These are phyloP conservation scores for Dictyostelium intermedium DNA, from an alignment of 78 protist species.

Conservation along the genomic window DNA sequence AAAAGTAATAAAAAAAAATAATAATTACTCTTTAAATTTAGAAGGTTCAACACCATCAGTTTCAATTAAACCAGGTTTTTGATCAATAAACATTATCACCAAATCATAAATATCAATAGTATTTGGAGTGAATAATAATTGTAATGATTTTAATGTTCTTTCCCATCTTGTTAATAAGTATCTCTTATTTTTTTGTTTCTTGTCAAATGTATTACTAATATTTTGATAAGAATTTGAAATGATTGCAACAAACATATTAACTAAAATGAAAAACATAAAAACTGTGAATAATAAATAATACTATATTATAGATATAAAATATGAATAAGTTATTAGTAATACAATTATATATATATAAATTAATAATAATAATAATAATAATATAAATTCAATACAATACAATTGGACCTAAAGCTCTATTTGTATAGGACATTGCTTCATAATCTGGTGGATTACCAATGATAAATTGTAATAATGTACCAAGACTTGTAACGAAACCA, in stretches of 20 bases:
- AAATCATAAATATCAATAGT: constrained; percentile 2
- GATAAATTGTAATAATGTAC: constrained; percentile 58
- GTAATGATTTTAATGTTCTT: constrained; percentile 23
- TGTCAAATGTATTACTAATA: background rate
- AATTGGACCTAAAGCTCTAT: constrained; percentile 79
- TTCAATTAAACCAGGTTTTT: constrained; percentile 31
- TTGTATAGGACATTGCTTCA: constrained; percentile 49
- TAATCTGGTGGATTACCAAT: constrained; percentile 75
- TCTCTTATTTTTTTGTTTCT: constrained; percentile 30
- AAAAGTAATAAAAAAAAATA: background rate
- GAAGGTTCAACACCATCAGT: background rate
- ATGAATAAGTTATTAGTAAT: background rate
- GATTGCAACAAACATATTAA: constrained; percentile 76
- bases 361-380: background rate
- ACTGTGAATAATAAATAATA: constrained; percentile 49
- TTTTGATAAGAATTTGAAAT: constrained; percentile 54
- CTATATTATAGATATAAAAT: background rate
- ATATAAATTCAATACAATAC: background rate
- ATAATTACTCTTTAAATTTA: background rate
- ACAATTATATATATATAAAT: no score
- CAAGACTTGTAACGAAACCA: constrained; percentile 50
- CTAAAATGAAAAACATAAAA: constrained; percentile 62
- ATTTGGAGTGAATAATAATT: constrained; percentile 36
- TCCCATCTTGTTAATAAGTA: constrained; percentile 27
- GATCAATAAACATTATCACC: background rate